Conservation (phyloP, 208 protist genomes). For the Trypanosoma congolense region DNA sequence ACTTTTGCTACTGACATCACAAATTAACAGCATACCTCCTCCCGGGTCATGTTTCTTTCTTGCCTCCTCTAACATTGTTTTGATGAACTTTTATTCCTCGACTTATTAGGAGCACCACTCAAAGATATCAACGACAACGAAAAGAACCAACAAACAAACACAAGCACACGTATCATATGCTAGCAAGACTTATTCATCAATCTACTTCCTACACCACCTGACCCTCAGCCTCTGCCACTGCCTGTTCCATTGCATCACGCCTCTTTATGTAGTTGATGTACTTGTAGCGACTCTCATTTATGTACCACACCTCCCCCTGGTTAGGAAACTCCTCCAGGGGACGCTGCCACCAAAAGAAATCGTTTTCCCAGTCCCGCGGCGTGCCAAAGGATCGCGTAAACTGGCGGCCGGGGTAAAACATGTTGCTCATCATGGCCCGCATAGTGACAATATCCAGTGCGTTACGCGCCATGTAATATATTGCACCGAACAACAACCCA, state of each 20-base stretch:
- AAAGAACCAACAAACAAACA: too few species aligned
- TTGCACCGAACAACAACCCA: slow-evolving; percentile 40
- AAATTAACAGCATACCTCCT: too few species aligned
- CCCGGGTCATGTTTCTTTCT: too few species aligned
- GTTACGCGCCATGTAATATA: slow-evolving; percentile 63
- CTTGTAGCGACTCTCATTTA: slow-evolving; percentile 61
- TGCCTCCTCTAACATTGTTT: too few species aligned
- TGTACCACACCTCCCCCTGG: slow-evolving; percentile 77
- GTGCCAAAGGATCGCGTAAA: slow-evolving; percentile 74
- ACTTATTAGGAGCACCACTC: too few species aligned
- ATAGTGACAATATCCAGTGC: slow-evolving; percentile 50
- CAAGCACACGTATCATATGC: too few species aligned
- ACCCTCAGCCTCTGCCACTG: slow-evolving; percentile 43
- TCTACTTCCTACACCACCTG: slow-evolving; percentile 12
- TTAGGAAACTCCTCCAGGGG: slow-evolving; percentile 87
- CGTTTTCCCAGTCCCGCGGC: slow-evolving; percentile 69
- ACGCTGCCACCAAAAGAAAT: slow-evolving; percentile 79
- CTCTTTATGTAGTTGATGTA: slow-evolving; percentile 83
- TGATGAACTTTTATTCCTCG: too few species aligned
- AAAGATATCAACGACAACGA: too few species aligned
- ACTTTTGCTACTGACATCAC: too few species aligned
- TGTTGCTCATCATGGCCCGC: slow-evolving; percentile 71
- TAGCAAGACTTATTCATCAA: too few species aligned
- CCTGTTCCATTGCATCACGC: slow-evolving; percentile 65
- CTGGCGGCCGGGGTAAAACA: slow-evolving; percentile 75